Evolutionary conservation across 1,139 yeast genomes (phyloP), one percentile per base, ranked within the genome.

Genomic region (Arxiozyma slooffiae): DNA sequence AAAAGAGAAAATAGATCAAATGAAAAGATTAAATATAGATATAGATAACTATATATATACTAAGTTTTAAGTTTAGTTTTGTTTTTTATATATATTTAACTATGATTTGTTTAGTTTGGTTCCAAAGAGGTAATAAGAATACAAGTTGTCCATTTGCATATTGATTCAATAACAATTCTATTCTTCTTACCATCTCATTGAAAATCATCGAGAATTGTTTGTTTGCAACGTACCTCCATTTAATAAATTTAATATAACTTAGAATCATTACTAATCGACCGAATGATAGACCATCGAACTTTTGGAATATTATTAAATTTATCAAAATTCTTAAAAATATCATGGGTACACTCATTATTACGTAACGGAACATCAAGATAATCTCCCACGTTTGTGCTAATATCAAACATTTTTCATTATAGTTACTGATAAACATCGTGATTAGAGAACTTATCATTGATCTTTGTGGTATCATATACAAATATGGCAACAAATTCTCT

Each of bases 1-100:
- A 66, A 64, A 53, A 57, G 62, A 45, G 68, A 65, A 49, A 63
- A 62, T 48, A 61, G 59, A 43, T 64, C 61, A 44, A 63, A 62
- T 41, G 60, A 59, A 38, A 60, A 60, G 49, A 55, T 56, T 46
- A 62, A 54, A 51, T 62, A 62, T 49, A 58, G 60, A 45, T 60
- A 57, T 45, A n/a, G n/a, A n/a, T n/a, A n/a, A n/a, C n/a, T n/a
- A n/a, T n/a, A 37, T 34, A 34, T 9, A 16, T 39, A 26, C 17
- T n/a, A n/a, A n/a, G n/a, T n/a, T n/a, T n/a, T n/a, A n/a, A n/a
- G n/a, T n/a, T n/a, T n/a, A n/a, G n/a, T n/a, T n/a, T n/a, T n/a
- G 22, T 17, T 43, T 5, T 16, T 42, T 42, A 34, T 14, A 43
- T 43, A 34, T 43, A 26, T 46, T 40, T 52, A 22, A 45, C 24